Percentiles rank a stretch among this genome's conserved stretches.
These are phyloP conservation scores for Pyrus bretschneideri DNA, from an alignment of 306 rosid species.

Conservation along the genomic window DNA sequence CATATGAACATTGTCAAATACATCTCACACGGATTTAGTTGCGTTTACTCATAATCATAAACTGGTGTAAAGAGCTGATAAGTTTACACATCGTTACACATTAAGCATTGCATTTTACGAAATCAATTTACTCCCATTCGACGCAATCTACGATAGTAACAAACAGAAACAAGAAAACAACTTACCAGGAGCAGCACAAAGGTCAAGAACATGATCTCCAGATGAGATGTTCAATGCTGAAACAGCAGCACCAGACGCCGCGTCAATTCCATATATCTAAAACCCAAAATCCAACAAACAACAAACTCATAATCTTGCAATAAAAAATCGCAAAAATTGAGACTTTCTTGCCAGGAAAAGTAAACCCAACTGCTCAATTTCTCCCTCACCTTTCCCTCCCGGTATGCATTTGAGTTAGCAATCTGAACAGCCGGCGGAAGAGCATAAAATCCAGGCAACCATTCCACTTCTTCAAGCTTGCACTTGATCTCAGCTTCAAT, in stretches of 20 bases:
- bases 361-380: neutral
- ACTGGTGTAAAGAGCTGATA: neutral
- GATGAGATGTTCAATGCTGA: slow-evolving; percentile 53
- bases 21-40: no score
- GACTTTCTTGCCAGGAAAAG: neutral
- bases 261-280: slow-evolving; percentile 93
- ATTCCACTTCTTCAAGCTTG: slow-evolving; percentile 46
- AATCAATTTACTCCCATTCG: neutral
- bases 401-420: slow-evolving; percentile 59
- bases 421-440: slow-evolving; percentile 63
- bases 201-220: slow-evolving; percentile 89
- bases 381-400: slow-evolving; percentile 61
- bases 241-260: slow-evolving; percentile 97
- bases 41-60: no score
- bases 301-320: neutral
- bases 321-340: neutral
- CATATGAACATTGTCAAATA: neutral
- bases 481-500: slow-evolving; percentile 60
- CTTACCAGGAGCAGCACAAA: slow-evolving; percentile 96
- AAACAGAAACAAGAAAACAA: neutral
- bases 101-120: neutral
- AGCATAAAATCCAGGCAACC: slow-evolving; percentile 71
- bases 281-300: neutral
- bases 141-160: neutral
- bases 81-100: neutral